A percentile compares a stretch with the other conserved stretches of the same genome.
Evolutionary conservation across 768 basidiomycete species (phyloP).

Genomic region (Phlebiopsis flavidoalba): DNA sequence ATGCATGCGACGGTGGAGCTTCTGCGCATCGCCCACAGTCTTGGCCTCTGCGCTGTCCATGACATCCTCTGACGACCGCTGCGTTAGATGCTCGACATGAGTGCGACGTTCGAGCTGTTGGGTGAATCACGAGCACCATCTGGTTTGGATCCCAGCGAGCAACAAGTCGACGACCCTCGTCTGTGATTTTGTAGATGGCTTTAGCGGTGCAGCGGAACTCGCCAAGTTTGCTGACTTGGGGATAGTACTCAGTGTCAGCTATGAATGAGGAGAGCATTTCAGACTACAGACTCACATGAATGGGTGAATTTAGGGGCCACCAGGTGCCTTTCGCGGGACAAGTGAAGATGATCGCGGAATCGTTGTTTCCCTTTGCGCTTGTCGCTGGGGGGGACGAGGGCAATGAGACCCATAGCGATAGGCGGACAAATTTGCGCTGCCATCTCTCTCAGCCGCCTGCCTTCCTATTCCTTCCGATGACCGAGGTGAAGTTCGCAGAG

Average conservation of each 20-base stretch:
- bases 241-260: constrained; percentile 10
- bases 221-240: constrained; percentile 70
- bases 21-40: constrained; percentile 44
- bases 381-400: constrained; percentile 83
- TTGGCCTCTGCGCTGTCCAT: constrained; percentile 26
- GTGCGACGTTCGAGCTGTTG: constrained; percentile 58
- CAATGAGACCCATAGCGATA: constrained; percentile 87
- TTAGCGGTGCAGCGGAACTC: constrained; percentile 97
- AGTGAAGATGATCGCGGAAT: constrained; percentile 92
- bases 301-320: constrained; percentile 69
- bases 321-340: constrained; percentile 80
- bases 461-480: constrained; percentile 92
- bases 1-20: constrained; percentile 67
- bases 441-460: constrained; percentile 98
- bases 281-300: constrained; percentile 48
- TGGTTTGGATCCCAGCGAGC: constrained; percentile 78
- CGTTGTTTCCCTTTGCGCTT: constrained; percentile 88
- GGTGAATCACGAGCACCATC: constrained; percentile 50
- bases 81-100: constrained; percentile 44
- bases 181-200: constrained; percentile 91
- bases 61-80: constrained; percentile 56
- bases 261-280: not conserved
- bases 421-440: constrained; percentile 98
- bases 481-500: constrained; percentile 95
- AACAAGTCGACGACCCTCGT: constrained; percentile 81